A percentile compares a stretch with the other conserved stretches of the same genome.
Conservation (phyloP, 2,329 filamentous ascomycete genomes). For the Hymenoscyphus fraxineus region DNA sequence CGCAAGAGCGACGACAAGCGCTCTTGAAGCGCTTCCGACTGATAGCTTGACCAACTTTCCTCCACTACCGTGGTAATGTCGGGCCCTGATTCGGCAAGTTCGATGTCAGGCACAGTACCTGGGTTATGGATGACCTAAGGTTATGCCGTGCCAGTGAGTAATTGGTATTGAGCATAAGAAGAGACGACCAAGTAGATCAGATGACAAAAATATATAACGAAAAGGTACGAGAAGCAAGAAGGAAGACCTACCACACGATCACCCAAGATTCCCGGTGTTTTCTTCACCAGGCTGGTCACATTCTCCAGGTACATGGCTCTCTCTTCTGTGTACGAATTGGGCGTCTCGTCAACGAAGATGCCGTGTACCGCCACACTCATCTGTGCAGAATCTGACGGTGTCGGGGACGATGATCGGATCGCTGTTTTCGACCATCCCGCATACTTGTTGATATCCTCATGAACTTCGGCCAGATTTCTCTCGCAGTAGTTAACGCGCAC, state of each 20-base stretch:
- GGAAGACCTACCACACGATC: conserved; percentile 8
- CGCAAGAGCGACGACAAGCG: conserved; percentile 5
- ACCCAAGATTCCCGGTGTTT: conserved; percentile 9
- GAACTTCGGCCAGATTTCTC: conserved; percentile 32
- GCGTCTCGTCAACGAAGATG: conserved; percentile 23
- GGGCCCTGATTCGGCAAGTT: conserved; percentile 9
- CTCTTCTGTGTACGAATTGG: conserved; percentile 4
- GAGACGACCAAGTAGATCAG: neutral
- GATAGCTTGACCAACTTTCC: conserved; percentile 8
- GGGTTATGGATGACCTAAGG: conserved; percentile 19
- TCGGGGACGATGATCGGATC: neutral
- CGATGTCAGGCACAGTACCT: conserved; percentile 15
- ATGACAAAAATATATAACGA: neutral
- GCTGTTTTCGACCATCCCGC: conserved; percentile 18
- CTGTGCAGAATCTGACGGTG: conserved; percentile 2
- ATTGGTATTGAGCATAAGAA: neutral
- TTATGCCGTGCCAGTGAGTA: neutral
- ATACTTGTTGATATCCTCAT: conserved; percentile 36
- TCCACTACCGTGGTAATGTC: conserved; percentile 19
- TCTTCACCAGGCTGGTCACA: conserved; percentile 12
- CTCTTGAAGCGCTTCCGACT: conserved; percentile 2
- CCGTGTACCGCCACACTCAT: conserved; percentile 15
- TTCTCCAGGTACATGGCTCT: conserved; percentile 12
- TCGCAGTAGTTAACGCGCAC: conserved; percentile 36
- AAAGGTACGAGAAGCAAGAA: neutral